Evolutionary conservation across 768 basidiomycete species (phyloP).

Genomic region (Hysterangium stoloniferum): DNA sequence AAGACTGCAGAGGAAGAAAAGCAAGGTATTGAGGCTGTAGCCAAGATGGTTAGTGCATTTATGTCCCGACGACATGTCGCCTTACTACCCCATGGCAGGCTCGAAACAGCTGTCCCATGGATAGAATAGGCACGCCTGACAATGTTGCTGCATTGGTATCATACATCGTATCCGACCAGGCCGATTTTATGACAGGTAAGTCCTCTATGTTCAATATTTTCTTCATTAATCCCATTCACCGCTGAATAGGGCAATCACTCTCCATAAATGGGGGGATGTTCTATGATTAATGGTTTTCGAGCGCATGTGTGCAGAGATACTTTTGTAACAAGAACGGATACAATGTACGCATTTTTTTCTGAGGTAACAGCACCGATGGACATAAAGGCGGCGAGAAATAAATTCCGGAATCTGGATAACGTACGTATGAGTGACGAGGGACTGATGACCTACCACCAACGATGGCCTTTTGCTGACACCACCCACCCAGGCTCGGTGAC

Average conservation of each 20-base stretch:
- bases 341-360: too few relatives aligned
- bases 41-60: not conserved
- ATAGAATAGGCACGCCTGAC: conserved; percentile 2
- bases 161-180: conserved; percentile 6
- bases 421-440: too few relatives aligned
- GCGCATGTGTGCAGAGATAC: too few relatives aligned
- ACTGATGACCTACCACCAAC: too few relatives aligned
- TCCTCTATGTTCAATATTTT: not conserved
- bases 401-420: too few relatives aligned
- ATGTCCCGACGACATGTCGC: not conserved
- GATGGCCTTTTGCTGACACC: too few relatives aligned
- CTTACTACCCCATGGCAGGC: not conserved
- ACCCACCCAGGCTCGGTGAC: too few relatives aligned
- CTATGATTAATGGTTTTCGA: conserved; percentile 3
- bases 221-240: not conserved
- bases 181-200: conserved; percentile 11
- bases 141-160: conserved; percentile 6
- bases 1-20: not conserved
- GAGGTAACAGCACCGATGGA: too few relatives aligned
- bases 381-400: too few relatives aligned
- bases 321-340: too few relatives aligned
- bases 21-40: not conserved
- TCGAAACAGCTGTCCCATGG: not conserved
- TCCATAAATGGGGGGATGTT: conserved; percentile 4
- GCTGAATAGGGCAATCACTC: conserved; percentile 1